Conservation (phyloP, 1,284 basidiomycete species). For the Ganoderma resinaceum region DNA sequence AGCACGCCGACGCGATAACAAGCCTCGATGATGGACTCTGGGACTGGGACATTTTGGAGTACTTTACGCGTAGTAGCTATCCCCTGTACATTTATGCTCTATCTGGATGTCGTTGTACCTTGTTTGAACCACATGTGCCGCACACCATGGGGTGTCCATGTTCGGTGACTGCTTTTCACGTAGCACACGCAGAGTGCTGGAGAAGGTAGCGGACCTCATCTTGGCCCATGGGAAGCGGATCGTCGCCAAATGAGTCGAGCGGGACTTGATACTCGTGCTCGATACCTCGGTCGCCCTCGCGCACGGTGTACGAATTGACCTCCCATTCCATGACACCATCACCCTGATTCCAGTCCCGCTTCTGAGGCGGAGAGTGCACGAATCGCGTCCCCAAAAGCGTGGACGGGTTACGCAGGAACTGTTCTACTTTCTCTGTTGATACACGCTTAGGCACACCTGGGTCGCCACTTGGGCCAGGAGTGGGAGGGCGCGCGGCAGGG, state of each 20-base stretch:
- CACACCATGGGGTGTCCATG: too few species aligned
- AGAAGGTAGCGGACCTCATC: background rate
- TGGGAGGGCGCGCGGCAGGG: background rate
- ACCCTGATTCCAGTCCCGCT: background rate
- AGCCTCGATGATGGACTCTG: too few species aligned
- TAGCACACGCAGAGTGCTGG: background rate
- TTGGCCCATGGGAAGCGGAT: background rate
- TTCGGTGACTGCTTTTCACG: too few species aligned
- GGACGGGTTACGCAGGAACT: background rate
- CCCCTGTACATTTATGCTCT: too few species aligned
- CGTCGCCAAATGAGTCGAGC: background rate
- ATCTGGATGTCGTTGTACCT: background rate
- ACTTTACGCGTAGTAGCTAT: too few species aligned
- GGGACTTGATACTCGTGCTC: slow-evolving; percentile 3
- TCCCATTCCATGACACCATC: background rate
- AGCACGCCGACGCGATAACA: too few species aligned
- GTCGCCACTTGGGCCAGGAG: background rate
- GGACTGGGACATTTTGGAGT: too few species aligned
- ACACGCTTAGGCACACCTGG: background rate
- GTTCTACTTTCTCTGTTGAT: background rate
- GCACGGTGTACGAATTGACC: background rate
- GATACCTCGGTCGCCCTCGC: background rate
- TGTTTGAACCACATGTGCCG: background rate
- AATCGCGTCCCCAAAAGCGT: background rate
- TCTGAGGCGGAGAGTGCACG: background rate